These are phyloP conservation scores for Wickerhamia fluorescens DNA, from an alignment of 805 yeast species.

Conservation along the genomic window DNA sequence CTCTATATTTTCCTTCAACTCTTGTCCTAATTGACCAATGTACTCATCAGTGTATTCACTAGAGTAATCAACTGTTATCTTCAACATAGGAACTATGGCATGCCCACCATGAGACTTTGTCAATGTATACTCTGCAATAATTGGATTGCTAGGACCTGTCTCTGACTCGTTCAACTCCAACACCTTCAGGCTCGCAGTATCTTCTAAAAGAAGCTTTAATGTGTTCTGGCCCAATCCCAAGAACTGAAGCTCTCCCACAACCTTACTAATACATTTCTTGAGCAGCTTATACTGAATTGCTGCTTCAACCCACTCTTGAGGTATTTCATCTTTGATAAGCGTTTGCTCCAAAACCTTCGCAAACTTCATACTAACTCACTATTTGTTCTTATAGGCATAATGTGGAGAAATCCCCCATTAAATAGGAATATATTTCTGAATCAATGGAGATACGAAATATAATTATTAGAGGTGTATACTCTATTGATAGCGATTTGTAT, in stretches of 20 bases:
- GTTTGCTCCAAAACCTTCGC: slow-evolving; percentile 65
- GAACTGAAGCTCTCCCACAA: slow-evolving; percentile 55
- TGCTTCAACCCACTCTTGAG: slow-evolving; percentile 58
- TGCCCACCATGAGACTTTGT: slow-evolving; percentile 17
- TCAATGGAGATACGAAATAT: too few species aligned
- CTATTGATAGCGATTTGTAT: too few species aligned
- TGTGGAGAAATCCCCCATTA: background rate
- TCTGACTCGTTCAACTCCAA: slow-evolving; percentile 28
- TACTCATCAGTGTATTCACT: slow-evolving; percentile 25
- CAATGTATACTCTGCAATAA: slow-evolving; percentile 36
- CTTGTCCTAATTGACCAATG: slow-evolving; percentile 22
- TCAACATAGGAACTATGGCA: slow-evolving; percentile 31
- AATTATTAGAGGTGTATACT: too few species aligned
- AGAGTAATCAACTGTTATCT: slow-evolving; percentile 29
- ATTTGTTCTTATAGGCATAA: too few species aligned
- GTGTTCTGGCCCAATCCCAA: slow-evolving; percentile 50
- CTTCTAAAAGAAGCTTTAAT: slow-evolving; percentile 29
- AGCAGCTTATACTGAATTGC: slow-evolving; percentile 69
- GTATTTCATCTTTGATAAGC: slow-evolving; percentile 52
- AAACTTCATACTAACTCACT: slow-evolving; percentile 60
- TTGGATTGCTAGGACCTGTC: slow-evolving; percentile 29
- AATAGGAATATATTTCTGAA: background rate
- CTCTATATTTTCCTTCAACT: slow-evolving; percentile 22
- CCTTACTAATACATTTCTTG: slow-evolving; percentile 59
- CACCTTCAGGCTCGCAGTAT: slow-evolving; percentile 14